Base-by-base conservation (phyloP, 352 stramenopile species). In the Globisporangium cederbergense region DNA sequence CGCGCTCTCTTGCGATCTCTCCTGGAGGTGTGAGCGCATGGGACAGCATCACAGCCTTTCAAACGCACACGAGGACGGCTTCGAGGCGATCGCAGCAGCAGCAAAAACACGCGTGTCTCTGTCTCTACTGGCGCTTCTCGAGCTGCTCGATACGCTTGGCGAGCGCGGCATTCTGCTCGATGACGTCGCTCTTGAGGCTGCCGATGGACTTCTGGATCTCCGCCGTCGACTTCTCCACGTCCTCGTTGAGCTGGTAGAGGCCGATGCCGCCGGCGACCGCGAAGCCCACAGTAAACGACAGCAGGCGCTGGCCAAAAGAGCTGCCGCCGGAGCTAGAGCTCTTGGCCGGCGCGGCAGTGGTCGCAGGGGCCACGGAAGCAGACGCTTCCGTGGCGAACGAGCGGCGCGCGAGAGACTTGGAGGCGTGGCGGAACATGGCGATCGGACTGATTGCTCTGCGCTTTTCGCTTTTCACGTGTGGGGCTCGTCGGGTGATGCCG, bases 271-370 rank as follows among this genome's bases (percentile, higher is more conserved):
- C 78, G 42, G 80, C 84, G 7, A 89, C 64, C 1, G 77, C 76
- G 40, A 90, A 88, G 42, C 84, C 84, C 32, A 93, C 77, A 34
- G 72, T 79, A 64, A 93, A 93, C 22, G 84, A 79, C 53, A 86
- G 58, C 34, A 93, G 66, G 28, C 84, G 84, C 69, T 93, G 81
- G 59, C 84, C 65, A 66, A 93, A 83, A 42, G 81, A 90, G 72
- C 79, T 90, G 58, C 84, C 84, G 42, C 52, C n/a, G 32, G 18
- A 32, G 32, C n/a, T 46, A 9, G 67, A 78, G 4, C 74, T 57
- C 34, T 70, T 57, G 3, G 72, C 62, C 8, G 79, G 43, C 6
- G 65, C 51, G 6, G 52, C 58, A 25, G 71, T 62, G 25, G 57
- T 10, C 1, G 38, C 50, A 54, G 49, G 11, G 7, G 61, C 10